phyloP scores from a whole-genome alignment of 2,329 filamentous ascomycete species.

The Fusarium sp. region DNA sequence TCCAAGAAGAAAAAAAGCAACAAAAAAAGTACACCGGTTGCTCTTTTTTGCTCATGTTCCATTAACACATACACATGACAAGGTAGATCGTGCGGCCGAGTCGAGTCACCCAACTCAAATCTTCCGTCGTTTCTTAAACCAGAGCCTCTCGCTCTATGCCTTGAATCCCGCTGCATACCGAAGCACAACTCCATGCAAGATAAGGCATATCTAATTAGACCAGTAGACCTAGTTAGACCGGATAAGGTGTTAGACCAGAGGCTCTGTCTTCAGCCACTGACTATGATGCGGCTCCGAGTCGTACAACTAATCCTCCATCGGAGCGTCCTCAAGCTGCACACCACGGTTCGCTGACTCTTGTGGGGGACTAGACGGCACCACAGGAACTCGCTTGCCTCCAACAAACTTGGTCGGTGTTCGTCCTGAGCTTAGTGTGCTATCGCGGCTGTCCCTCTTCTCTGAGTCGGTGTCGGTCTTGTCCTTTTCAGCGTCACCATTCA shows the following conservation, averaged over 20 bases:
- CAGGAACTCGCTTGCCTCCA: slow-evolving; percentile 59
- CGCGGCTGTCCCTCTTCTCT: slow-evolving; percentile 75
- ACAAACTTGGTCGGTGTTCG: slow-evolving; percentile 59
- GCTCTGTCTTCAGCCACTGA: slow-evolving; percentile 21
- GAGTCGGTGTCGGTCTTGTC: slow-evolving; percentile 41
- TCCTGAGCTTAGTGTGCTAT: slow-evolving; percentile 63
- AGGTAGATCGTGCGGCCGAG: slow-evolving; percentile 26
- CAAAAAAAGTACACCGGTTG: slow-evolving; percentile 39
- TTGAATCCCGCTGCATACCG: slow-evolving; percentile 23
- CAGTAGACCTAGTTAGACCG: not conserved
- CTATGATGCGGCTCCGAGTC: slow-evolving; percentile 18
- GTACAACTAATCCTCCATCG: slow-evolving; percentile 60
- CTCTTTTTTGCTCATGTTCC: slow-evolving; percentile 47
- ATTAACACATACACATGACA: slow-evolving; percentile 47
- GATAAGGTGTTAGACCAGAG: slow-evolving; percentile 11
- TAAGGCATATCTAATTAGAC: slow-evolving; percentile 16
- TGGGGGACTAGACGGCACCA: slow-evolving; percentile 45
- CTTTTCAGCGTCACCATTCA: slow-evolving; percentile 55
- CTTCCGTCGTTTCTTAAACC: slow-evolving; percentile 14
- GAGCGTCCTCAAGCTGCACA: slow-evolving; percentile 63
- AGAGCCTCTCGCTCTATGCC: slow-evolving; percentile 17
- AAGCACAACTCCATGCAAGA: slow-evolving; percentile 33
- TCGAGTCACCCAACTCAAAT: not conserved
- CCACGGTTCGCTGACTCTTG: slow-evolving; percentile 53
- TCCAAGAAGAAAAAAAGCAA: slow-evolving; percentile 29